Base-by-base conservation (phyloP, 2,329 filamentous ascomycete genomes). In the Cladosporium austrohemisphaericum region DNA sequence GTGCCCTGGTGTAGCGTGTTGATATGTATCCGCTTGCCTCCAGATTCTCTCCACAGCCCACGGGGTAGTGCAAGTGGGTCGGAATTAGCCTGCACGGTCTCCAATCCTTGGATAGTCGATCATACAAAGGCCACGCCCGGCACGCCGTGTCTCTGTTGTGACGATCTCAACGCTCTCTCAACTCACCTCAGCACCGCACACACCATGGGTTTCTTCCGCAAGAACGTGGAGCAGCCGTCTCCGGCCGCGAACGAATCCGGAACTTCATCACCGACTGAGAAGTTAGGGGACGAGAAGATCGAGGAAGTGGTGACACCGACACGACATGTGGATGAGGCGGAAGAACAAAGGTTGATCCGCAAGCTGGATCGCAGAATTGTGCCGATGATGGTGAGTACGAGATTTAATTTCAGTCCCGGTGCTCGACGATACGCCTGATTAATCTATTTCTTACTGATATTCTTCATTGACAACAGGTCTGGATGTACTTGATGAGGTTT, bases 331-430 rank as follows among this genome's bases (percentile, higher is more conserved):
- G 31, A 33, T 18, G 29, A 16, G n/a, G 41, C 20, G 20, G 41
- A 45, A 36, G 41, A 45, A 20, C 41, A 45, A 16, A 45, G 41
- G 16, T 20, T 45, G 31, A 45, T 45, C 31, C 22, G 22, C 5
- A 45, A 45, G 22, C 31, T 45, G 20, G 41, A 45, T 28, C 41
- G 41, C 1, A 45, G 41, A 18, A 45, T 45, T 22, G 41, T 45
- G 14, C 41, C 41, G 13, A 45, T 45, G 41, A 45, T 45, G 41
- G 41, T 45, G n/a, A 35, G 41, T 28, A 16, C 33, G n/a, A n/a
- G n/a, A n/a, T n/a, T n/a, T n/a, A n/a, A n/a, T n/a, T n/a, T n/a
- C n/a, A n/a, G n/a, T n/a, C n/a, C n/a, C n/a, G n/a, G n/a, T n/a
- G n/a, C n/a, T n/a, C n/a, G n/a, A n/a, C n/a, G n/a, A n/a, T n/a